A percentile compares a stretch with the other conserved stretches of the same genome.
phyloP scores from a whole-genome alignment of 1,139 yeast genomes.

The Pichia sp. region DNA sequence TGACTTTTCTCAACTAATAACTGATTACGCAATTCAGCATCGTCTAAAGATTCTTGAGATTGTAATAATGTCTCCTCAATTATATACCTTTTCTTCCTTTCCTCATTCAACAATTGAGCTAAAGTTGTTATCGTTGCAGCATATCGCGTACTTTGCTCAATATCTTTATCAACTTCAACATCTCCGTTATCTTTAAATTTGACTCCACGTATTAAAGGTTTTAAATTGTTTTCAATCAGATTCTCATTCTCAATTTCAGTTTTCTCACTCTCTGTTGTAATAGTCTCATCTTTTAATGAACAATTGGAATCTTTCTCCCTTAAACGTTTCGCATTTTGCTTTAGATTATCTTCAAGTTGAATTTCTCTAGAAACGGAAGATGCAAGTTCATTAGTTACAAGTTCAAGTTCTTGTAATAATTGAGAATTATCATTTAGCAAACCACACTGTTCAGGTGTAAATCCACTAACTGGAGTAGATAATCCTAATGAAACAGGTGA shows the following conservation, averaged over 20 bases:
- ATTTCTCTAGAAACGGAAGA: constrained; percentile 64
- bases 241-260: not conserved
- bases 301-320: not conserved
- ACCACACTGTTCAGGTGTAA: constrained; percentile 49
- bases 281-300: no score
- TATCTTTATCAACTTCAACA: constrained; percentile 1
- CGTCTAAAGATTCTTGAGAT: constrained; percentile 10
- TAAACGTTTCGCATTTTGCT: constrained; percentile 1
- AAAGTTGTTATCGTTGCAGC: constrained; percentile 43
- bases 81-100: constrained; percentile 55
- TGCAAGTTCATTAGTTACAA: constrained; percentile 66
- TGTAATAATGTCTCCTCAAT: constrained; percentile 46
- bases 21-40: constrained; percentile 34
- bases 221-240: constrained; percentile 21
- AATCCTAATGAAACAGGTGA: constrained; percentile 11
- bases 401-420: constrained; percentile 53
- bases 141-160: constrained; percentile 23
- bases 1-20: constrained; percentile 35
- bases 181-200: constrained; percentile 1
- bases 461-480: constrained; percentile 3
- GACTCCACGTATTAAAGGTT: constrained; percentile 1
- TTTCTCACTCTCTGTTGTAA: no score
- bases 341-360: constrained; percentile 41
- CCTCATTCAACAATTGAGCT: constrained; percentile 53
- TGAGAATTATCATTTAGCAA: constrained; percentile 53